Conservation (phyloP, 805 yeast species). For the Torulaspora maleeae region DNA sequence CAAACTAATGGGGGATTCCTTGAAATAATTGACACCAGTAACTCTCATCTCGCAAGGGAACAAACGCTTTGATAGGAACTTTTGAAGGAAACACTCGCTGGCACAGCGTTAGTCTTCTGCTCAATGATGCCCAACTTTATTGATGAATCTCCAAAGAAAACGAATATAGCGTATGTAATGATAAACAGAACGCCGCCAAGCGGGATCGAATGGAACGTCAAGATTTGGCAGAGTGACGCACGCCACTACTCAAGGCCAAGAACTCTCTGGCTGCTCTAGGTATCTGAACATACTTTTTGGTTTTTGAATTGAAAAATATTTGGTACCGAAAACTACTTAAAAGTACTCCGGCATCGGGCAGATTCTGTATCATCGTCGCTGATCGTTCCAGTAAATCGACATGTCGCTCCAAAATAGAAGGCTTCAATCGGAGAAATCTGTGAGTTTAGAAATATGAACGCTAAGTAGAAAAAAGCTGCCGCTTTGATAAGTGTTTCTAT, state of each 20-base stretch:
- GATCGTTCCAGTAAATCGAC: neutral
- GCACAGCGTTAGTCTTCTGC: too few species aligned
- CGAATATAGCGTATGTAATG: neutral
- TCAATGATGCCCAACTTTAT: too few species aligned
- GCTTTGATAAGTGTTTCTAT: neutral
- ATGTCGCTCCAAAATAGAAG: conserved; percentile 2
- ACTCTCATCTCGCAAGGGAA: conserved; percentile 43
- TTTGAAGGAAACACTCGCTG: too few species aligned
- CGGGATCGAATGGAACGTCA: conserved; percentile 2
- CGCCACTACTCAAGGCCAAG: neutral
- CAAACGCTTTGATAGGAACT: neutral
- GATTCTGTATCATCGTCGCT: too few species aligned
- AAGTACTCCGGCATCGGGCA: too few species aligned
- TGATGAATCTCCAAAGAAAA: too few species aligned
- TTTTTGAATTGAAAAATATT: too few species aligned
- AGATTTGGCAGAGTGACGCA: neutral
- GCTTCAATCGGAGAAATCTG: neutral
- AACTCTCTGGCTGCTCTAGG: neutral
- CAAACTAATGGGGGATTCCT: conserved; percentile 41
- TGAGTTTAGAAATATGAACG: neutral
- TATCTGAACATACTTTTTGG: too few species aligned
- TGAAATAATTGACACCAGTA: conserved; percentile 44
- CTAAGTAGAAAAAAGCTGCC: neutral
- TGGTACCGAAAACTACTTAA: too few species aligned
- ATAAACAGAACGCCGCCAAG: neutral